A percentile compares a stretch with the other conserved stretches of the same genome.
phyloP scores from a whole-genome alignment of 768 basidiomycete genomes.

The Suillus luteus region DNA sequence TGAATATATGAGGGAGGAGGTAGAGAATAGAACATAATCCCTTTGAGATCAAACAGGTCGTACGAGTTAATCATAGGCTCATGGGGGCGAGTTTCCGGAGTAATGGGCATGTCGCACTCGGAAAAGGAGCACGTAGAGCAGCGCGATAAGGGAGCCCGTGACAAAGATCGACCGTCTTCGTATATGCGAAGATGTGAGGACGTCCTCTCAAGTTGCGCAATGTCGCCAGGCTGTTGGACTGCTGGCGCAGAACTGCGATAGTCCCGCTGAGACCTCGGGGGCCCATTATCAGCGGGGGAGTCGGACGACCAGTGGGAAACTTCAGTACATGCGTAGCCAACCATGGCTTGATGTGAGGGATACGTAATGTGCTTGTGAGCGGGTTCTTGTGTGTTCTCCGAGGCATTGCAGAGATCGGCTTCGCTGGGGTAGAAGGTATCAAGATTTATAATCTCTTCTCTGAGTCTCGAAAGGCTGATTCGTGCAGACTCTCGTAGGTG shows the following conservation, averaged over 20 bases:
- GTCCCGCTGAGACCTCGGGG: not conserved
- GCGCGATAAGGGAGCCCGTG: not conserved
- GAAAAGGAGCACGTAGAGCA: not conserved
- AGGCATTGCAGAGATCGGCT: conserved; percentile 42
- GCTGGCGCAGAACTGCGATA: not conserved
- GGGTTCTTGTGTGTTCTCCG: conserved; percentile 14
- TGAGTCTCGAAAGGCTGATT: conserved; percentile 60
- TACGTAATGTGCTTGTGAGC: not conserved
- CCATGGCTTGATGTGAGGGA: not conserved
- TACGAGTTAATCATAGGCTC: conserved; percentile 46
- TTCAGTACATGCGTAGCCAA: not conserved
- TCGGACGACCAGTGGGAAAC: conserved; percentile 1
- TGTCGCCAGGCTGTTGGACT: not conserved
- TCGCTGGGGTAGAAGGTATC: conserved; percentile 63
- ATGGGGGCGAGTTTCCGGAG: conserved; percentile 43
- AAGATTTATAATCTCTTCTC: conserved; percentile 54
- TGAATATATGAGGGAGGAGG: not conserved
- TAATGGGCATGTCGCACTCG: conserved; percentile 46
- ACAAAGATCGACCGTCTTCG: not conserved
- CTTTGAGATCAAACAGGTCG: conserved; percentile 17
- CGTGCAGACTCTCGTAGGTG: conserved; percentile 58
- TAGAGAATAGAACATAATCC: not conserved
- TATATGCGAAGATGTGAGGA: not conserved
- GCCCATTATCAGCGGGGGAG: not conserved
- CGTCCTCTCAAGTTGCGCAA: not conserved